Base-by-base conservation (phyloP, 1,139 yeast genomes). In the Candida sp. region DNA sequence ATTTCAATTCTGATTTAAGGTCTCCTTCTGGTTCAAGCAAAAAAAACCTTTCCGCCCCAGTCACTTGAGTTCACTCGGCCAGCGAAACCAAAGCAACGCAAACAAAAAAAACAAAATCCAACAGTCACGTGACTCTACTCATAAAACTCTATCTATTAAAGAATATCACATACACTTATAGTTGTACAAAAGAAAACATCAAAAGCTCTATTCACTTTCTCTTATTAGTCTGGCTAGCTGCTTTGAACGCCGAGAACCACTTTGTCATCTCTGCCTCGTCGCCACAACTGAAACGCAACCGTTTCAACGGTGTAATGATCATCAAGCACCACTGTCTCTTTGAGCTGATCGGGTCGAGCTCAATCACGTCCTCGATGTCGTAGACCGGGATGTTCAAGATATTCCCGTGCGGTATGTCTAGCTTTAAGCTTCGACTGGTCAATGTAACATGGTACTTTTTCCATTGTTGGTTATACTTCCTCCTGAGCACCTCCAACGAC, bases 281-380 rank as follows among this genome's bases (percentile, higher is more conserved):
- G 22, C 66, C 65, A 1, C 79, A 78, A 57, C 83, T 71, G 54
- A 82, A 72, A 38, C 82, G 62, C 27, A 77, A 56, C 47, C 83
- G 63, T 56, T 80, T 80, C 44, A 63, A 63, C 0, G 81, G 77
- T 0, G 85, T 79, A 34, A 83, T 79, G 25, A 83, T 64, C 49
- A 80, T 63, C 60, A 82, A 63, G 56, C 86, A 81, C 70, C 76
- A 79, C 41, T 60, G 57, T 54, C 75, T 44, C 6, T 38, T 44
- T 11, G 41, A 30, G 33, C 41, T 50, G 17, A 49, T 23, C 8
- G 53, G 49, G 50, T 82, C 86, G 42, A 81, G 62, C 54, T 83
- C 87, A 40, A 81, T 79, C 30, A 77, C 83, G 58, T 83, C 87
- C 11, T 76, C 63, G n/a, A 83, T 62, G 42, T 77, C 75, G 5